phyloP scores from a whole-genome alignment of 352 stramenopile genomes.

The Phytophthora aleatoria region DNA sequence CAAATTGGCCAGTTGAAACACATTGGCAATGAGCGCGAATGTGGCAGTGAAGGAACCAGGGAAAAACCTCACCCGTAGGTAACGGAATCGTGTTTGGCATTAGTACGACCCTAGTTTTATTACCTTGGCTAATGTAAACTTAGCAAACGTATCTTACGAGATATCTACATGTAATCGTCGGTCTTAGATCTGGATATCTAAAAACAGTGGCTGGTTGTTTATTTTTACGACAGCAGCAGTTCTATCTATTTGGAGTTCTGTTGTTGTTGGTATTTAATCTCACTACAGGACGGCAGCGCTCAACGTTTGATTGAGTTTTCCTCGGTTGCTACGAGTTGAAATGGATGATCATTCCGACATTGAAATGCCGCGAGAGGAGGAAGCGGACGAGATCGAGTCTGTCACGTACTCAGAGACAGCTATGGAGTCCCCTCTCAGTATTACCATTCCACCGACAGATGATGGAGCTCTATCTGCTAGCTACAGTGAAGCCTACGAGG shows the following conservation, averaged over 20 bases:
- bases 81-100: too few relatives aligned
- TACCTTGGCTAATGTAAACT: too few relatives aligned
- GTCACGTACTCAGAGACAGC: constrained; percentile 7
- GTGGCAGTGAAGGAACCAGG: not conserved
- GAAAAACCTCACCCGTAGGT: not conserved
- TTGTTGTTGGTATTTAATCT: not conserved
- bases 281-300: not conserved
- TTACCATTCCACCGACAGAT: constrained; percentile 18
- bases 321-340: not conserved
- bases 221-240: constrained; percentile 15
- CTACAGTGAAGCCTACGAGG: constrained; percentile 21
- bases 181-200: too few relatives aligned
- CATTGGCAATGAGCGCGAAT: not conserved
- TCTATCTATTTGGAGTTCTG: constrained; percentile 10
- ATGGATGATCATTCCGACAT: constrained; percentile 24
- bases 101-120: too few relatives aligned
- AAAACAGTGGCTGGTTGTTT: constrained; percentile 1
- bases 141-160: too few relatives aligned
- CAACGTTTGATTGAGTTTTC: constrained; percentile 6
- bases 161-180: too few relatives aligned
- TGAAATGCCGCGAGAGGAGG: constrained; percentile 11
- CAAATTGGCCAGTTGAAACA: not conserved
- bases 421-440: constrained; percentile 19
- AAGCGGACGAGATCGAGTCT: constrained; percentile 8
- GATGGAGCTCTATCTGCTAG: constrained; percentile 13